These are phyloP conservation scores for Trametes hirsuta DNA, from an alignment of 1,284 basidiomycete genomes.

Conservation along the genomic window DNA sequence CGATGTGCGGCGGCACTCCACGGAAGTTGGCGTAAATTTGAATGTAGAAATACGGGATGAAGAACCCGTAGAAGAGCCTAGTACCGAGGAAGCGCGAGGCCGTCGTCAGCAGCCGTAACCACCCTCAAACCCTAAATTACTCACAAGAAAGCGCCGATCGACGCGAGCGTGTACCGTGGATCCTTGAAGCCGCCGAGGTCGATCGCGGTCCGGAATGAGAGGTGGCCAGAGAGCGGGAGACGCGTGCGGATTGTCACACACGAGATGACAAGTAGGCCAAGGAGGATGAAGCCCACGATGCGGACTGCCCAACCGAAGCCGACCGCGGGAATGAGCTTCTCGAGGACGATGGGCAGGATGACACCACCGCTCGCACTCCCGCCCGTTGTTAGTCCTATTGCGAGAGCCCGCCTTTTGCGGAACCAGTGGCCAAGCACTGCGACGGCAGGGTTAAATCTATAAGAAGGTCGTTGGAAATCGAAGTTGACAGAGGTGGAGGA, in stretches of 20 bases:
- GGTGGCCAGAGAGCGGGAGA: slow-evolving; percentile 14
- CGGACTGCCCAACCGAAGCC: slow-evolving; percentile 65
- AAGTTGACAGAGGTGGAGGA: neutral
- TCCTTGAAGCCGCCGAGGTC: slow-evolving; percentile 39
- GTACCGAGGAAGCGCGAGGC: neutral
- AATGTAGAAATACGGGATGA: slow-evolving; percentile 48
- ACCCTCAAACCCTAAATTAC: neutral
- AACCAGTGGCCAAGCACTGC: slow-evolving; percentile 42
- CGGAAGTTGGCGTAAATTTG: slow-evolving; percentile 25
- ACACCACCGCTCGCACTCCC: slow-evolving; percentile 55
- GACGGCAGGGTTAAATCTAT: slow-evolving; percentile 23
- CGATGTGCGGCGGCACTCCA: slow-evolving; percentile 15
- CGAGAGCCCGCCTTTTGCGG: slow-evolving; percentile 31
- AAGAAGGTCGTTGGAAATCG: too few relatives aligned
- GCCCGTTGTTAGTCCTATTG: slow-evolving; percentile 20
- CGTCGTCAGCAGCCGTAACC: neutral
- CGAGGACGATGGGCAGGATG: slow-evolving; percentile 66
- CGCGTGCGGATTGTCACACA: slow-evolving; percentile 29
- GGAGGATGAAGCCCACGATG: slow-evolving; percentile 36
- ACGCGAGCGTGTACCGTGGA: slow-evolving; percentile 33
- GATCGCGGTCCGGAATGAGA: slow-evolving; percentile 26
- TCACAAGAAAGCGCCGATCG: slow-evolving; percentile 36
- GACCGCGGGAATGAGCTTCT: slow-evolving; percentile 52
- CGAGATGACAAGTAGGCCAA: slow-evolving; percentile 34
- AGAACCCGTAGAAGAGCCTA: slow-evolving; percentile 28